Conservation (phyloP, 139 green algal genomes). For the Medakamo hakoo region DNA sequence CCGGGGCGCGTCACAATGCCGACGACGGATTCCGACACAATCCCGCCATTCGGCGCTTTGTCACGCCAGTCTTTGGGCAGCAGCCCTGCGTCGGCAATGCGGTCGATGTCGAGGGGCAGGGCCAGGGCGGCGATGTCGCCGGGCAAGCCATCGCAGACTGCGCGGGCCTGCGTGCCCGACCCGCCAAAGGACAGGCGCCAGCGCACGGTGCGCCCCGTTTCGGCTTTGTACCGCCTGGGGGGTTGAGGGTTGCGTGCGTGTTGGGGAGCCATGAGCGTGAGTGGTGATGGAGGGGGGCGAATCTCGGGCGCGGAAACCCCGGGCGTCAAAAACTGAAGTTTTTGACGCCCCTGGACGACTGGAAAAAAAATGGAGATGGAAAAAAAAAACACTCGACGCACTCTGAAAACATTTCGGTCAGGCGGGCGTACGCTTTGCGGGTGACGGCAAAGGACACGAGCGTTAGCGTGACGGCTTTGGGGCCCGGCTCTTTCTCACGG, state of each 20-base stretch:
- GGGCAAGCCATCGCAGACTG: conserved; percentile 60
- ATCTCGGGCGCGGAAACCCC: not conserved
- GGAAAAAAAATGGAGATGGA: too few relatives aligned
- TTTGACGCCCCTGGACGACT: too few relatives aligned
- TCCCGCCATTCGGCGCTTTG: conserved; percentile 27
- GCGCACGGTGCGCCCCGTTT: conserved; percentile 30
- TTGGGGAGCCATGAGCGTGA: conserved; percentile 13
- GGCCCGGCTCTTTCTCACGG: not conserved
- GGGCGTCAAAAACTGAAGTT: not conserved
- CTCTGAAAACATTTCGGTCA: not conserved
- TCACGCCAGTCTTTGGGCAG: conserved; percentile 33
- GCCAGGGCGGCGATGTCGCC: conserved; percentile 60
- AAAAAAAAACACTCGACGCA: too few relatives aligned
- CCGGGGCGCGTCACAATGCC: conserved; percentile 37
- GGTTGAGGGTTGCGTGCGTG: conserved; percentile 40
- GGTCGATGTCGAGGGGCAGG: conserved; percentile 61
- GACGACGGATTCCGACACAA: conserved; percentile 34
- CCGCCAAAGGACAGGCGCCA: conserved; percentile 64
- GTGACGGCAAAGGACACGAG: conserved; percentile 67
- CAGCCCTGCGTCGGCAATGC: conserved; percentile 50
- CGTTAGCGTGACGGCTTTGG: conserved; percentile 28
- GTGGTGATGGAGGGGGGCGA: conserved; percentile 5
- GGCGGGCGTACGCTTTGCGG: conserved; percentile 26
- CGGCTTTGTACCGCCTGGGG: conserved; percentile 33
- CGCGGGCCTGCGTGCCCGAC: conserved; percentile 55